A percentile compares a stretch with the other conserved stretches of the same genome.
Conservation (phyloP, 176 grass and related monocot genomes). For the Triticum turgidum region DNA sequence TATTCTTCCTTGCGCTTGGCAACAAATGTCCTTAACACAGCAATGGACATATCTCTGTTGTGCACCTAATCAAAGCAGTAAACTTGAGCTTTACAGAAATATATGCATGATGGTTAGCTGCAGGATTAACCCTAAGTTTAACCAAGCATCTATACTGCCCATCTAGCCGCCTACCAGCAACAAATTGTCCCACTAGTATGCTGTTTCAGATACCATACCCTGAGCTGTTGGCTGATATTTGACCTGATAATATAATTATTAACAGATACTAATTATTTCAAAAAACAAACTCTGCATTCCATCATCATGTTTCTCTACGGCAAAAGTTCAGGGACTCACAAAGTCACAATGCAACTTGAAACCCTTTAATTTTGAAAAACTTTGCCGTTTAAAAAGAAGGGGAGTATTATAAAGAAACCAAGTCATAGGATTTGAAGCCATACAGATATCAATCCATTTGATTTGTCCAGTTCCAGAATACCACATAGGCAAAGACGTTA, state of each 20-base stretch:
- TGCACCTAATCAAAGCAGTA: constrained; percentile 66
- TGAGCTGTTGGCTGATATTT: background rate
- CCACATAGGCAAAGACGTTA: background rate
- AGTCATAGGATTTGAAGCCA: background rate
- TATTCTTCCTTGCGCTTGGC: constrained; percentile 83
- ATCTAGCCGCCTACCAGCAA: background rate
- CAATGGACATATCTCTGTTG: constrained; percentile 98
- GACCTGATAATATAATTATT: background rate
- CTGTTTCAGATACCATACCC: background rate
- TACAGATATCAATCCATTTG: background rate
- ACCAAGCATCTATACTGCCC: background rate
- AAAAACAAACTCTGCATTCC: background rate
- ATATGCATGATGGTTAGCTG: background rate
- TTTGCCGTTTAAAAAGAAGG: too few species aligned
- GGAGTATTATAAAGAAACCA: background rate
- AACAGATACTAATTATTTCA: background rate
- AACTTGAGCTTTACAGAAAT: constrained; percentile 5
- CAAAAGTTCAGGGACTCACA: background rate
- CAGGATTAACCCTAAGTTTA: background rate
- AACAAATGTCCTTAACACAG: constrained; percentile 83
- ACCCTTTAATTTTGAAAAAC: background rate
- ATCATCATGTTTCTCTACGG: background rate
- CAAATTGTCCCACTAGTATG: background rate
- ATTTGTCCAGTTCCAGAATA: background rate
- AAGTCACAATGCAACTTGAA: background rate